These are phyloP conservation scores for Fusarium humuli DNA, from an alignment of 2,329 filamentous ascomycete genomes.

Conservation along the genomic window DNA sequence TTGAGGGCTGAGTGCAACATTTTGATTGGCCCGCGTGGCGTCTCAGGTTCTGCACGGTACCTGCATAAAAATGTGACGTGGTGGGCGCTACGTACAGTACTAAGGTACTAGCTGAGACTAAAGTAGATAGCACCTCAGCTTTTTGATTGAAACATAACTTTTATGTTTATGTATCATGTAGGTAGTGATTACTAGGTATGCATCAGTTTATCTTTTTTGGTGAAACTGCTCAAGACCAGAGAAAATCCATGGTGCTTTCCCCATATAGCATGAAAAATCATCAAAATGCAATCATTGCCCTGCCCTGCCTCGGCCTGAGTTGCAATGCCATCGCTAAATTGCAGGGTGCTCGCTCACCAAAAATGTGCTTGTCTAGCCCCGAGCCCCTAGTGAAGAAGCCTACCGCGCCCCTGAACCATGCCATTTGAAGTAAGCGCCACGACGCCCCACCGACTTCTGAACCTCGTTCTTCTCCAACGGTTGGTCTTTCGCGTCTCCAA, in stretches of 20 bases:
- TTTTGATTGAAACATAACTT: slow-evolving; percentile 15
- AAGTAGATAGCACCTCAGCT: not conserved
- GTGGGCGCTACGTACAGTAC: slow-evolving; percentile 23
- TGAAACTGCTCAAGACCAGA: not conserved
- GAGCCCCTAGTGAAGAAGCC: slow-evolving; percentile 14
- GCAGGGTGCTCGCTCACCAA: slow-evolving; percentile 30
- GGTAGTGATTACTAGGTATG: not conserved
- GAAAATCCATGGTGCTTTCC: slow-evolving; percentile 6
- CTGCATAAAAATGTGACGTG: slow-evolving; percentile 45
- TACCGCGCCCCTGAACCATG: slow-evolving; percentile 40
- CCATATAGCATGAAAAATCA: slow-evolving; percentile 24
- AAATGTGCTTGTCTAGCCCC: slow-evolving; percentile 24
- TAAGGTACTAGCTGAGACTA: not conserved
- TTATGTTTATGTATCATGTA: slow-evolving; percentile 8
- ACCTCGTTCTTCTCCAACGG: slow-evolving; percentile 31
- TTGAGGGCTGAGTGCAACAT: slow-evolving; percentile 5
- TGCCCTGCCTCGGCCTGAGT: not conserved
- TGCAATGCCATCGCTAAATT: slow-evolving; percentile 29
- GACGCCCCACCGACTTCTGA: slow-evolving; percentile 37
- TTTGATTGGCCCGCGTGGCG: slow-evolving; percentile 50
- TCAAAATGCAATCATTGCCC: slow-evolving; percentile 6
- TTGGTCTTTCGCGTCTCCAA: slow-evolving; percentile 32
- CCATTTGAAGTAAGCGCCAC: slow-evolving; percentile 27
- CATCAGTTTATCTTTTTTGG: not conserved
- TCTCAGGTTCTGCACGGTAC: slow-evolving; percentile 50